Evolutionary conservation across 2,329 filamentous ascomycete genomes (phyloP).

Genomic region (Neopestalotiopsis clavispora): DNA sequence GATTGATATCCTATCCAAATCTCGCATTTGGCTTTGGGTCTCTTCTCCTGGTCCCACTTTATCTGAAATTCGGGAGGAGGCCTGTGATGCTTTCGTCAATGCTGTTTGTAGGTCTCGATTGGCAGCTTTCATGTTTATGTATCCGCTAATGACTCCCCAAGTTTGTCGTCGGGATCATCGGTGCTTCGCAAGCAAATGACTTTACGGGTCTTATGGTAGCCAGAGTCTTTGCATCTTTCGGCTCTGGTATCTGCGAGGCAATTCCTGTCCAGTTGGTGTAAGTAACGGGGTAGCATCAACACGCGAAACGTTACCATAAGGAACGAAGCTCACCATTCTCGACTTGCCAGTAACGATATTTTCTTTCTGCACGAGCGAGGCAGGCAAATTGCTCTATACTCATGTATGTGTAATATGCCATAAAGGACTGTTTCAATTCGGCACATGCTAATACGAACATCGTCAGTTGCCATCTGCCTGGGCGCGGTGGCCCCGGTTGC

Average conservation of each 20-base stretch:
- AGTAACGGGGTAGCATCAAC: too few species aligned
- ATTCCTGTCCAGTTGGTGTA: constrained; percentile 48
- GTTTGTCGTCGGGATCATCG: constrained; percentile 47
- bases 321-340: too few species aligned
- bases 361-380: constrained; percentile 52
- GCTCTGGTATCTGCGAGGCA: constrained; percentile 48
- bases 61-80: constrained; percentile 53
- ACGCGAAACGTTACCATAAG: too few species aligned
- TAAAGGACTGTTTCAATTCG: neutral
- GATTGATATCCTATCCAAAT: constrained; percentile 64
- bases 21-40: constrained; percentile 64
- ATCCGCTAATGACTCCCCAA: constrained; percentile 18
- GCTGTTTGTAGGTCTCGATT: constrained; percentile 33
- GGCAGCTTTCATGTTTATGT: neutral
- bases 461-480: constrained; percentile 56
- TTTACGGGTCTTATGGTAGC: constrained; percentile 44
- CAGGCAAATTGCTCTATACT: constrained; percentile 65
- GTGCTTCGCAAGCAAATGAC: constrained; percentile 39
- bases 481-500: constrained; percentile 61
- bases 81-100: constrained; percentile 48
- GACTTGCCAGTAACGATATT: constrained; percentile 40
- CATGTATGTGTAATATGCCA: constrained; percentile 37
- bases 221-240: constrained; percentile 44
- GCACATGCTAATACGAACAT: neutral
- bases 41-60: constrained; percentile 60